Base-by-base conservation (phyloP, 257 asterid species). In the Rauvolfia tetraphylla region DNA sequence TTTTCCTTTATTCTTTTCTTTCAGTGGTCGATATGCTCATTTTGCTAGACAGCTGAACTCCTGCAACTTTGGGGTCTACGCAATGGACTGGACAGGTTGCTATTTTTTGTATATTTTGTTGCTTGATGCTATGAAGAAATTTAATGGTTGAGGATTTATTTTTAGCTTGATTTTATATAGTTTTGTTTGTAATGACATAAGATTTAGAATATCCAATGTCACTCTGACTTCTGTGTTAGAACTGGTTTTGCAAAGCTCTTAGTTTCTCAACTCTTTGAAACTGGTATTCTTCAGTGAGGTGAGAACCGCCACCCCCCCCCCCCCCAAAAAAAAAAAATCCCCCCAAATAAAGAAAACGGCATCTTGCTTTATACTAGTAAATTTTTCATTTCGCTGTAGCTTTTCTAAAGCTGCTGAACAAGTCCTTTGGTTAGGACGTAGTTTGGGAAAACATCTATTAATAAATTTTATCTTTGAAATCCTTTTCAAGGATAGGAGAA, bases 11-110 rank as follows among this genome's bases (percentile, higher is more conserved):
- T 29, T 42, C 5, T 71, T 76, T 73, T 75, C 31, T 13, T 71
- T 27, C 92, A 95, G 99, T 79, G 99, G 99, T 31, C 92, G 99
- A 65, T 95, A 95, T 75, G 58, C 92, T 76, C 82, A 85, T 72
- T 95, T 95, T 86, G 97, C 98, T 70, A 91, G 91, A 79, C 97
- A 91, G 27, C 86, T 95, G 63, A 86, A 85, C 86, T 84, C 91
- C 79, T 87, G 85, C 87, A 81, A 88, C 81, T 93, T 87, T 75
- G 97, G 97, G 76, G 99, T 93, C 76, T 93, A 89, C 81, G 99
- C 97, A 72, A 87, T 95, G 98, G 99, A 95, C 83, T 95, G 98
- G 99, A 93, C 89, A 71, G 99, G 98, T 92, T 82, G 76, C 78
- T 71, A 41, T 75, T 81, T n/a, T n/a, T n/a, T n/a, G 51, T 46